These are phyloP conservation scores for Pleodorina starrii DNA, from an alignment of 139 green algal species.

Conservation along the genomic window DNA sequence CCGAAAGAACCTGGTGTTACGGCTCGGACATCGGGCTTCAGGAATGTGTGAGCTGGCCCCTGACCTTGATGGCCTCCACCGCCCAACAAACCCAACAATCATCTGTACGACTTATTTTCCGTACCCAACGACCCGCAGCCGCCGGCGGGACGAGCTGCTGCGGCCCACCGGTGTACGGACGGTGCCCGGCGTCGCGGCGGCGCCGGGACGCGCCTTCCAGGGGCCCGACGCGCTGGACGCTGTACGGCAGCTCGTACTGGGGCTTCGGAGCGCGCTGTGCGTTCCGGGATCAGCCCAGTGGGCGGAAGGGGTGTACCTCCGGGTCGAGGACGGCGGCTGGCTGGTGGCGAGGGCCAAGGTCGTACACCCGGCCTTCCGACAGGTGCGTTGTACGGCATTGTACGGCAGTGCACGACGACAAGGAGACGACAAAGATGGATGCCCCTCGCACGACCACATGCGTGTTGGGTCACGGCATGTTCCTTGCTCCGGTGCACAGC, in stretches of 20 bases:
- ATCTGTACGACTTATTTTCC: neutral
- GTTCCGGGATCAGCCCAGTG: neutral
- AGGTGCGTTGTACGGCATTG: slow-evolving; percentile 4
- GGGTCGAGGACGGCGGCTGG: slow-evolving; percentile 28
- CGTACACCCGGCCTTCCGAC: slow-evolving; percentile 50
- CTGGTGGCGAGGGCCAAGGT: slow-evolving; percentile 51
- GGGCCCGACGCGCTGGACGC: neutral
- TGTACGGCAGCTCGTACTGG: slow-evolving; percentile 11
- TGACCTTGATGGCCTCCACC: too few relatives aligned
- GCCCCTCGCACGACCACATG: too few relatives aligned
- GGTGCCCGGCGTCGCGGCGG: neutral
- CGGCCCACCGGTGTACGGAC: neutral
- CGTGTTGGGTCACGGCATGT: too few relatives aligned
- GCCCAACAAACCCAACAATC: too few relatives aligned
- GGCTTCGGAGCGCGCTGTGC: slow-evolving; percentile 24
- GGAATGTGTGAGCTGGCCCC: too few relatives aligned
- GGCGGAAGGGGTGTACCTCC: slow-evolving; percentile 51
- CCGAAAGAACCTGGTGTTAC: neutral
- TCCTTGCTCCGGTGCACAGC: too few relatives aligned
- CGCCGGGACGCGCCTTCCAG: slow-evolving; percentile 12
- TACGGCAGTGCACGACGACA: too few relatives aligned
- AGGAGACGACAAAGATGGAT: too few relatives aligned
- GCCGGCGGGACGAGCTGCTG: slow-evolving; percentile 19
- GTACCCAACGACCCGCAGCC: neutral
- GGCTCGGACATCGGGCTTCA: neutral